Percentiles rank a stretch among this genome's conserved stretches.
phyloP scores from a whole-genome alignment of 2,329 filamentous ascomycete species.

The Cercospora beticola region DNA sequence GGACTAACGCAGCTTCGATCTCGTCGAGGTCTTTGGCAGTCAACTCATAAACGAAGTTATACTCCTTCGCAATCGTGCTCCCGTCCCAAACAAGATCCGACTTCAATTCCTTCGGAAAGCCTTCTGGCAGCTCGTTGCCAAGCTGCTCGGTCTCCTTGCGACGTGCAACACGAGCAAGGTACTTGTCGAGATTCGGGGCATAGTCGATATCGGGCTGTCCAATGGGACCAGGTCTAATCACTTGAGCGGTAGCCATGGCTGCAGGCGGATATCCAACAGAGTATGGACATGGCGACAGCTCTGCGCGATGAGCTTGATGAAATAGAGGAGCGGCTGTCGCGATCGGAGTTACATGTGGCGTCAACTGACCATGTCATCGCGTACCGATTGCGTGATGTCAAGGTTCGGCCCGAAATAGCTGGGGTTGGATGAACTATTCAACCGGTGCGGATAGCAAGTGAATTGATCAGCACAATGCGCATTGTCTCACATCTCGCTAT shows the following conservation, averaged over 20 bases:
- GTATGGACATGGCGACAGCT: neutral
- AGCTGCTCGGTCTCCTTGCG: constrained; percentile 47
- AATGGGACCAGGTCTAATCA: constrained; percentile 16
- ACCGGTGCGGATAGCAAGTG: neutral
- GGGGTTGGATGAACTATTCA: neutral
- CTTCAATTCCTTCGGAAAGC: constrained; percentile 52
- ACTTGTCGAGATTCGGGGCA: constrained; percentile 56
- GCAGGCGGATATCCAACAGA: neutral
- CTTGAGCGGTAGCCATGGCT: constrained; percentile 20
- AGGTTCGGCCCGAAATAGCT: neutral
- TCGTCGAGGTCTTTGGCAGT: constrained; percentile 51
- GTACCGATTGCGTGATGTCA: constrained; percentile 13
- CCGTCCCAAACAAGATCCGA: constrained; percentile 61
- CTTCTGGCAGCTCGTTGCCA: constrained; percentile 45
- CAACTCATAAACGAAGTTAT: constrained; percentile 57
- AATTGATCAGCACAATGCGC: neutral
- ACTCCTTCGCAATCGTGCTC: constrained; percentile 47
- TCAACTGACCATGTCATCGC: constrained; percentile 2
- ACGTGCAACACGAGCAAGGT: constrained; percentile 50
- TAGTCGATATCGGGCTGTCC: constrained; percentile 60
- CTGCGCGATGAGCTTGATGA: neutral
- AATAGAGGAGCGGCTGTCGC: constrained; percentile 5
- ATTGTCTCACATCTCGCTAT: neutral
- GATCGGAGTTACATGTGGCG: constrained; percentile 10
- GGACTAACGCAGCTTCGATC: constrained; percentile 46